Conservation (phyloP, 352 stramenopile species). For the Phytophthora rubi region DNA sequence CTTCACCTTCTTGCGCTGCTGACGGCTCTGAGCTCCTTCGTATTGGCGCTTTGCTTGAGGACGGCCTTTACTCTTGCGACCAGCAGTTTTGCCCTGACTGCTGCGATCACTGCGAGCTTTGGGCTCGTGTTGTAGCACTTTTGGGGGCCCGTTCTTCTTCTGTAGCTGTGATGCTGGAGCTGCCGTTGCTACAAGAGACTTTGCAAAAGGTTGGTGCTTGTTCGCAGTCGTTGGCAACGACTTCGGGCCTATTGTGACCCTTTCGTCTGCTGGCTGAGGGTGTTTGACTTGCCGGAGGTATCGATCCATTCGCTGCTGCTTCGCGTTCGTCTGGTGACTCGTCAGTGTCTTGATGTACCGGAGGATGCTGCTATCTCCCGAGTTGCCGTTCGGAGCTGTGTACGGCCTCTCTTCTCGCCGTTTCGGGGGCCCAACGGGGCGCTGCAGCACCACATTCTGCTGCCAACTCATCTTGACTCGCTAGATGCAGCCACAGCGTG, state of each 20-base stretch:
- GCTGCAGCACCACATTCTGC: conserved; percentile 11
- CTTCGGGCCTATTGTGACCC: background rate
- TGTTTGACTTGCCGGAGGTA: conserved; percentile 44
- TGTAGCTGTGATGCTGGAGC: background rate
- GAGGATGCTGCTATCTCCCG: conserved; percentile 47
- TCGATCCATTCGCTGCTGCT: conserved; percentile 51
- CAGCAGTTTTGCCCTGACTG: background rate
- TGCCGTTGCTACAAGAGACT: background rate
- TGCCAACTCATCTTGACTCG: conserved; percentile 20
- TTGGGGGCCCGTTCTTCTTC: background rate
- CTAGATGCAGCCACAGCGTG: background rate
- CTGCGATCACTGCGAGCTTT: background rate
- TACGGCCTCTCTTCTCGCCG: background rate
- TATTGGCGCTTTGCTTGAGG: conserved; percentile 17
- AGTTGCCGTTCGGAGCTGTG: background rate
- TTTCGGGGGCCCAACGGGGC: background rate
- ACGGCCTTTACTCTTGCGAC: background rate
- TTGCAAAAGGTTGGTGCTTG: background rate
- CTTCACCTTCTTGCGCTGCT: conserved; percentile 21
- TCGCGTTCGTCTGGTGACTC: conserved; percentile 48
- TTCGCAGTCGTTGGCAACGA: background rate
- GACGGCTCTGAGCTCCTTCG: conserved; percentile 6
- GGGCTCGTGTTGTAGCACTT: background rate
- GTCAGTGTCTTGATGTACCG: conserved; percentile 59
- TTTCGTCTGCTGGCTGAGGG: conserved; percentile 3